A percentile compares a stretch with the other conserved stretches of the same genome.
These are phyloP conservation scores for Retiboletus flavoniger DNA, from an alignment of 1,284 basidiomycete species.

Conservation along the genomic window DNA sequence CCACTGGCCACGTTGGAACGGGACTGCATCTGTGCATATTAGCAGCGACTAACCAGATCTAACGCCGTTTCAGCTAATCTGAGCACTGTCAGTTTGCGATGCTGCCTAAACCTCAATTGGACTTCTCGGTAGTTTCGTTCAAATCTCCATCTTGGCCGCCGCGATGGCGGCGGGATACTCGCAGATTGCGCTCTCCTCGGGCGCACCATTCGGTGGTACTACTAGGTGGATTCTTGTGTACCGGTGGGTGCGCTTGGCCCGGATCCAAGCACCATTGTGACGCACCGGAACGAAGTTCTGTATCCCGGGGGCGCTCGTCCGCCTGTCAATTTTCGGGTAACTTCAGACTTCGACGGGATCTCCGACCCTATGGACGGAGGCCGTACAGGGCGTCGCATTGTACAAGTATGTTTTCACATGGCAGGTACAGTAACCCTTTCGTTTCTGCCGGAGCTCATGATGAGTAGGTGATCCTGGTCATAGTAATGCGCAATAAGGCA, in stretches of 20 bases:
- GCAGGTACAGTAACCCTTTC: neutral
- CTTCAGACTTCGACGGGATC: conserved; percentile 10
- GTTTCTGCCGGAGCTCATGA: conserved; percentile 10
- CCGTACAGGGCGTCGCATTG: conserved; percentile 1
- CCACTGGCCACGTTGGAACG: neutral
- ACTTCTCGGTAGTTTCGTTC: conserved; percentile 1
- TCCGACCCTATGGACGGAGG: conserved; percentile 13
- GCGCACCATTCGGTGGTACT: conserved; percentile 23
- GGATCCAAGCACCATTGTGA: conserved; percentile 6
- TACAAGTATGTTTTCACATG: conserved; percentile 1
- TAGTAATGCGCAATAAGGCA: conserved; percentile 5
- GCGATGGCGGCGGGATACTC: conserved; percentile 28
- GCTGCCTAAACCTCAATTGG: neutral
- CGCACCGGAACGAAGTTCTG: conserved; percentile 7
- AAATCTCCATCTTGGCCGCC: conserved; percentile 28
- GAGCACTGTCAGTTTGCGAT: neutral
- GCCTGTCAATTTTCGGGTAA: conserved; percentile 2
- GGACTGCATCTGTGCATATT: conserved; percentile 4
- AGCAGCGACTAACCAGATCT: conserved; percentile 16
- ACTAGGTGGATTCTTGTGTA: conserved; percentile 7
- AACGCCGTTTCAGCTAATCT: conserved; percentile 22
- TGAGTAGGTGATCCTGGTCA: neutral
- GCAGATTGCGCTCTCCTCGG: conserved; percentile 24
- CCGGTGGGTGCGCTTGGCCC: conserved; percentile 10
- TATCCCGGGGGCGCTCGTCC: conserved; percentile 8